Evolutionary conservation across 495 filamentous ascomycete genomes (phyloP).

Genomic region (Annulohypoxylon stygium): DNA sequence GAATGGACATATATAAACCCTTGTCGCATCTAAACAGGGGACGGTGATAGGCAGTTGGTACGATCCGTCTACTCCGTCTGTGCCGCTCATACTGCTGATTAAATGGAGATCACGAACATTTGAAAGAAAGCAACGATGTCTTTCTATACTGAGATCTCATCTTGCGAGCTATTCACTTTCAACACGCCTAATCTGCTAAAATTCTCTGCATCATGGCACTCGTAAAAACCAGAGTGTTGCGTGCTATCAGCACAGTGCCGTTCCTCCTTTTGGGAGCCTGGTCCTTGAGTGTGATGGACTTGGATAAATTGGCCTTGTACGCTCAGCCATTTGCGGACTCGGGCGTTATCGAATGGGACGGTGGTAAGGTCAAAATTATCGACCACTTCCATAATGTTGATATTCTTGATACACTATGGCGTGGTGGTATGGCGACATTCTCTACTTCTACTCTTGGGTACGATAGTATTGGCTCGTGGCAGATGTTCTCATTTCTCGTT

Average conservation of each 20-base stretch:
- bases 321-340: constrained; percentile 24
- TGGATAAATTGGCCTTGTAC: constrained; percentile 12
- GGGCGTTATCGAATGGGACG: constrained; percentile 37
- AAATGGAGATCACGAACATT: not conserved
- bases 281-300: constrained; percentile 27
- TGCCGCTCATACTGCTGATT: not conserved
- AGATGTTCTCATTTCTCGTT: constrained; percentile 35
- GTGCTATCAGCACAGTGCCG: constrained; percentile 22
- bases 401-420: constrained; percentile 24
- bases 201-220: constrained; percentile 14
- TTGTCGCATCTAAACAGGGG: not conserved
- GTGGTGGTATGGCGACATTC: constrained; percentile 27
- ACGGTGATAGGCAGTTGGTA: not conserved
- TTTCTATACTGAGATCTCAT: not conserved
- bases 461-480: constrained; percentile 32
- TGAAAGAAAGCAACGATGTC: not conserved
- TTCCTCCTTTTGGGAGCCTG: constrained; percentile 30
- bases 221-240: not conserved
- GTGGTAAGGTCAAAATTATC: constrained; percentile 26
- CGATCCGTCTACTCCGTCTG: not conserved
- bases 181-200: not conserved
- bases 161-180: not conserved
- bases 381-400: constrained; percentile 29
- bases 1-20: not conserved
- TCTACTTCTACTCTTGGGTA: constrained; percentile 31